phyloP scores from a whole-genome alignment of 1,139 yeast genomes.

The Scheffersomyces parashehatae region DNA sequence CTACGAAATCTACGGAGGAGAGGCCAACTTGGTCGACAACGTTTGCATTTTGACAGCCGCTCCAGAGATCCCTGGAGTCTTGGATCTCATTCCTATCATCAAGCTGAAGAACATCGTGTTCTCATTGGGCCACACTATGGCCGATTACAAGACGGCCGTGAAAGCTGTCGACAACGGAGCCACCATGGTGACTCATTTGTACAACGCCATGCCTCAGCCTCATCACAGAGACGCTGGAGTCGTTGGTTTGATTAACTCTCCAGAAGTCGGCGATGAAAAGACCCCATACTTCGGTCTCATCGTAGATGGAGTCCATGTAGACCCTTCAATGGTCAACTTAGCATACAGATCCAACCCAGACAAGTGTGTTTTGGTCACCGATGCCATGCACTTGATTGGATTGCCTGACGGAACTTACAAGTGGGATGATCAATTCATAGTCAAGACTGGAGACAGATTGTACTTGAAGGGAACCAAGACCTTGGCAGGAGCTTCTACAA shows the following conservation, averaged over 20 bases:
- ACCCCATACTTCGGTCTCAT: constrained; percentile 60
- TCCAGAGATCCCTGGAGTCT: constrained; percentile 59
- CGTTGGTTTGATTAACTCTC: constrained; percentile 53
- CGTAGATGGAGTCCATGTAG: constrained; percentile 65
- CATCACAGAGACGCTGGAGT: constrained; percentile 65
- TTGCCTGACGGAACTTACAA: constrained; percentile 51
- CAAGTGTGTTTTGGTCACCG: constrained; percentile 60
- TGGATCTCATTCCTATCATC: constrained; percentile 49
- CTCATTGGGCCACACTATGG: constrained; percentile 60
- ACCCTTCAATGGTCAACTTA: constrained; percentile 54
- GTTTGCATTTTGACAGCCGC: constrained; percentile 62
- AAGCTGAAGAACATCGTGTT: constrained; percentile 38
- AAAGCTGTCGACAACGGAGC: constrained; percentile 56
- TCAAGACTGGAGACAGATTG: constrained; percentile 50
- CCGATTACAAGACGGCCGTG: constrained; percentile 49
- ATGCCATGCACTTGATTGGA: constrained; percentile 60
- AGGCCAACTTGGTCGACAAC: constrained; percentile 37
- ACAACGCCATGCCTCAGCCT: constrained; percentile 70
- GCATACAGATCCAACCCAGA: constrained; percentile 58
- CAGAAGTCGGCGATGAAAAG: constrained; percentile 23
- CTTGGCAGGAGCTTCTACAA: constrained; percentile 65
- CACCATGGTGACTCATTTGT: constrained; percentile 62
- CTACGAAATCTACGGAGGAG: constrained; percentile 48
- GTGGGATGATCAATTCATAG: constrained; percentile 52
- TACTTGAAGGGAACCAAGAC: constrained; percentile 58